phyloP scores from a whole-genome alignment of 345 rosid genomes.

The Carallia pectinifolia region DNA sequence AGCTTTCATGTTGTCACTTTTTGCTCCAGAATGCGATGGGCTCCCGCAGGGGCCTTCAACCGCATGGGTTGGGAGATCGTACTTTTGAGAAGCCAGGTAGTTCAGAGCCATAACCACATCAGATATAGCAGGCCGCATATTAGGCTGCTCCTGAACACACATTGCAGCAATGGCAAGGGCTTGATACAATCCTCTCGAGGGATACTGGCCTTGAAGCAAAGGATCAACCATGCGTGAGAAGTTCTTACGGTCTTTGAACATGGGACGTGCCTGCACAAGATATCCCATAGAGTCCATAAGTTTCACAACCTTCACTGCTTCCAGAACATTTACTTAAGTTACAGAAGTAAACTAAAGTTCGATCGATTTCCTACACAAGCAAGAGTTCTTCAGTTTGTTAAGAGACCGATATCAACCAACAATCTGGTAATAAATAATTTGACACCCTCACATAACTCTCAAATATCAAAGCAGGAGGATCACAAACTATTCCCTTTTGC shows the following conservation, averaged over 20 bases:
- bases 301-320: neutral
- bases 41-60: neutral
- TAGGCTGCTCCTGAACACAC: conserved; percentile 52
- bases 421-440: too few relatives aligned
- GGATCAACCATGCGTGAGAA: conserved; percentile 42
- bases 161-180: conserved; percentile 47
- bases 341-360: too few relatives aligned
- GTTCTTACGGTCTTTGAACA: conserved; percentile 44
- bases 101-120: conserved; percentile 46
- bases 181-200: conserved; percentile 42
- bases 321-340: too few relatives aligned
- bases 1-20: conserved; percentile 17
- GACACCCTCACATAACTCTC: too few relatives aligned
- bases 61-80: conserved; percentile 9
- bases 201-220: conserved; percentile 35
- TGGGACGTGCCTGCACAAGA: conserved; percentile 40
- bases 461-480: too few relatives aligned
- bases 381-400: neutral
- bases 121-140: conserved; percentile 34
- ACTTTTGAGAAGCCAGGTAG: conserved; percentile 36
- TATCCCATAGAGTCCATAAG: neutral
- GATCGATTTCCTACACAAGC: neutral
- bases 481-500: too few relatives aligned
- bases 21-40: conserved; percentile 3
- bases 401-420: neutral